Evolutionary conservation across 2,329 filamentous ascomycete genomes (phyloP).

Genomic region (Catunica adiposa): DNA sequence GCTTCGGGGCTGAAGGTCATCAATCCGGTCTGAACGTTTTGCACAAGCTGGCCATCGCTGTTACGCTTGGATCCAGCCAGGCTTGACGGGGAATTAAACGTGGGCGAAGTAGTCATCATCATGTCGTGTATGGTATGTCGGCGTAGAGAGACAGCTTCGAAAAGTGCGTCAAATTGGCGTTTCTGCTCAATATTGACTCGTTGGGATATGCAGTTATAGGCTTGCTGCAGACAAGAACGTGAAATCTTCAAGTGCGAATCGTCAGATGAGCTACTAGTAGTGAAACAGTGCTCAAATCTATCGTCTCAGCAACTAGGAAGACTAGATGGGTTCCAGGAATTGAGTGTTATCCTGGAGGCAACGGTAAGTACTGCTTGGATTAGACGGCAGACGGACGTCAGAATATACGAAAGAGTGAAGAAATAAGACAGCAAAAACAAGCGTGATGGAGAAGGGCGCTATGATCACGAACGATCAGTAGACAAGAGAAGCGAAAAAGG

Average conservation of each 20-base stretch:
- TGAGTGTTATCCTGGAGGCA: conserved; percentile 1
- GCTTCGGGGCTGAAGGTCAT: not conserved
- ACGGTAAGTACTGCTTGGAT: conserved; percentile 1
- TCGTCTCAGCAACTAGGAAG: not conserved
- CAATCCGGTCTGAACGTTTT: not conserved
- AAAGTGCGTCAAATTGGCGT: conserved; percentile 1
- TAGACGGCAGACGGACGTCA: not conserved
- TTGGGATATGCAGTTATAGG: not conserved
- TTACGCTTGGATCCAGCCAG: conserved; percentile 12
- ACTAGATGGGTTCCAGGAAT: not conserved
- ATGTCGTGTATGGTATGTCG: not conserved
- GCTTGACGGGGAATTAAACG: not conserved
- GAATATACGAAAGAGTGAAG: not conserved
- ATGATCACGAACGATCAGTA: conserved; percentile 5
- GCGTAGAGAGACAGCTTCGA: not conserved
- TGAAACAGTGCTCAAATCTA: conserved; percentile 2
- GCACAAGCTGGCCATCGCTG: conserved; percentile 7
- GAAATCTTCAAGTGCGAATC: not conserved
- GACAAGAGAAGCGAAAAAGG: not conserved
- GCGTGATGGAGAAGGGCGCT: not conserved
- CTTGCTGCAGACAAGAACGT: conserved; percentile 2
- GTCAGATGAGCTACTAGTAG: not conserved
- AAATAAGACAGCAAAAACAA: not conserved
- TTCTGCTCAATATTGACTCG: conserved; percentile 7
- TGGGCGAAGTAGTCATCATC: conserved; percentile 4